Base-by-base conservation (phyloP, 2,329 filamentous ascomycete species). In the Orbilia oligospora region DNA sequence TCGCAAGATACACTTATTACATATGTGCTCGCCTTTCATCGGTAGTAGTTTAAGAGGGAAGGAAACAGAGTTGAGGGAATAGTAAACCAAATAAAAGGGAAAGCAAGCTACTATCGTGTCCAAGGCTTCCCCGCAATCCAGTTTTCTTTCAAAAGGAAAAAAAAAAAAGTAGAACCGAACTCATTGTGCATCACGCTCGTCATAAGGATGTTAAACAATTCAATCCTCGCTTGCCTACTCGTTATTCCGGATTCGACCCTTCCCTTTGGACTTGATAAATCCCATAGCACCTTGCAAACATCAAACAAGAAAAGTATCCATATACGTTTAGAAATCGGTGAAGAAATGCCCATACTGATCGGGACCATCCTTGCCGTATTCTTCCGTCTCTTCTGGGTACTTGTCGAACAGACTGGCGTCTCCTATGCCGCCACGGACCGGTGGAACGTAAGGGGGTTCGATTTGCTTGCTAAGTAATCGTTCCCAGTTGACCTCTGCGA, bases 371-470 rank as follows among this genome's bases (percentile, higher is more conserved):
- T 81, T 81, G 73, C 96, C 96, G 84, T 99, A 99, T 83, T 91
- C 90, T 85, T 99, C 96, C 53, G 93, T 93, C 85, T 99, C 96
- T 85, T 99, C 96, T 0, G 96, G 94, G 85, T 99, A 99, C 84
- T 94, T 93, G 86, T 99, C 96, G 83, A 99, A 99, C 85, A 97
- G 93, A 85, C 94, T 97, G 65, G 96, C 93, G 86, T 99, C 96
- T 76, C 96, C 96, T 33, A 93, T 91, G 49, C 96, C 96, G 49
- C 93, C 94, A 84, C 96, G 92, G 79, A 99, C 95, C 0, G 96
- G 96, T 16, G 96, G 96, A 70, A 97, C 96, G 84, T 99, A 99
- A 4, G 96, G 96, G 44, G 96, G 96, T 85, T 99, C 96, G 79
- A 99, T 99, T 83, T 99, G 96, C 86, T 97, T 98, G 84, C 94